Evolutionary conservation across 2,329 filamentous ascomycete species (phyloP), one percentile per base, ranked within the genome.

Genomic region (Trichoderma simmonsii): DNA sequence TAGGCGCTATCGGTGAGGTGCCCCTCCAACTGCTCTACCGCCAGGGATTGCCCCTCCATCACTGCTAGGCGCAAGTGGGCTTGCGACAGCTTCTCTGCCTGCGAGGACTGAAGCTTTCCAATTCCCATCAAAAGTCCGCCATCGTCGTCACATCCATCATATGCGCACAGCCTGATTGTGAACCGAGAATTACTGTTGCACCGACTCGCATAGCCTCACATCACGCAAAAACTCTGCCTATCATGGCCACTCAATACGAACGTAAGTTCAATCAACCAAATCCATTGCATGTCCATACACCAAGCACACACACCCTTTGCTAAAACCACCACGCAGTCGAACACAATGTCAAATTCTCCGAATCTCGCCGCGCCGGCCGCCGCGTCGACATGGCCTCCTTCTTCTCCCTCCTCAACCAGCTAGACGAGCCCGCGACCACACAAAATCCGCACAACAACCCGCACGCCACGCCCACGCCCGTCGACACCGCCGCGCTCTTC

Each of bases 371-470:
- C 64, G 81, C 82, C 72, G 82, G 82, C 63, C 88, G 89, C 54
- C 87, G 87, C 77, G 81, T 88, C 73, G 88, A 90, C 82, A 91
- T 91, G 89, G 86, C 88, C 67, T 87, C 86, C 73, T 91, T 91
- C 82, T 86, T 82, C 76, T 85, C 87, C 70, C 86, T 88, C 78
- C 86, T 90, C 73, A 82, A 86, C 79, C 85, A 86, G 74, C 82
- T 91, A 77, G 80, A 82, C 74, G 78, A 81, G 68, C 79, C 81
- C 71, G 77, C 80, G 18, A 32, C 39, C 79, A 80, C 65, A 6
- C 60, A 78, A 64, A 78, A 79, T 14, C 77, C 79, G 48, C 82
- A 85, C 76, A 82, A 87, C 80, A 88, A 88, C 82, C 85, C 86
- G 14, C 87, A 87, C 80, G 85, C 87, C 6, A 86, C 84, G n/a